A percentile compares a stretch with the other conserved stretches of the same genome.
Conservation (phyloP, 192 early-diverging fungal genomes). For the Gaertneriomyces sp. region DNA sequence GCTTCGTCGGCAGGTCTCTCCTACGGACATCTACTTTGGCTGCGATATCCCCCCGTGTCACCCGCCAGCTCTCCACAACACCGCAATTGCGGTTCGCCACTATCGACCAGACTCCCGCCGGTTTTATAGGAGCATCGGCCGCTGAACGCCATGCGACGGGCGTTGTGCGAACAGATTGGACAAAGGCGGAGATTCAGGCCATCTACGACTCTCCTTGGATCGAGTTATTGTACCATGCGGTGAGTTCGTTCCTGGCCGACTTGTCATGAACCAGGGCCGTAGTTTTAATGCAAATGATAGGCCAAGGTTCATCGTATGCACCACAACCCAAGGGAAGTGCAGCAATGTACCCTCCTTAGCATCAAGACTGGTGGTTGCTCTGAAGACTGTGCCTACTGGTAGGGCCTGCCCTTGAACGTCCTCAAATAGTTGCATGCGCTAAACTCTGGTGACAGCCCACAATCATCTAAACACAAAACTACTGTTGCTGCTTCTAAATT, state of each 20-base stretch:
- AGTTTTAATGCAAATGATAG: constrained; percentile 29
- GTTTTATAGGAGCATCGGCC: background rate
- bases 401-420: background rate
- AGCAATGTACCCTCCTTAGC: constrained; percentile 74
- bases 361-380: constrained; percentile 84
- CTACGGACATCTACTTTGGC: no score
- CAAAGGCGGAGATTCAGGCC: constrained; percentile 63
- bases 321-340: constrained; percentile 67
- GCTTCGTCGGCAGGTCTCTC: no score
- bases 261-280: background rate
- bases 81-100: no score
- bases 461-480: constrained; percentile 72
- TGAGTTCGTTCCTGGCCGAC: constrained; percentile 42
- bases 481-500: constrained; percentile 66
- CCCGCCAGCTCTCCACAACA: no score
- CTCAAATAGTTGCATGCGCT: no score
- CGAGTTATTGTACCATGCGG: constrained; percentile 71
- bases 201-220: constrained; percentile 76
- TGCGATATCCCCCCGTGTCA: no score
- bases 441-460: constrained; percentile 47
- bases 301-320: constrained; percentile 70
- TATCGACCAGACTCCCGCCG: no score
- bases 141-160: constrained; percentile 24
- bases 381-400: constrained; percentile 77
- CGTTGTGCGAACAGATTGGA: constrained; percentile 61